These are phyloP conservation scores for Fomitopsis schrenkii DNA, from an alignment of 1,284 basidiomycete species.

Conservation along the genomic window DNA sequence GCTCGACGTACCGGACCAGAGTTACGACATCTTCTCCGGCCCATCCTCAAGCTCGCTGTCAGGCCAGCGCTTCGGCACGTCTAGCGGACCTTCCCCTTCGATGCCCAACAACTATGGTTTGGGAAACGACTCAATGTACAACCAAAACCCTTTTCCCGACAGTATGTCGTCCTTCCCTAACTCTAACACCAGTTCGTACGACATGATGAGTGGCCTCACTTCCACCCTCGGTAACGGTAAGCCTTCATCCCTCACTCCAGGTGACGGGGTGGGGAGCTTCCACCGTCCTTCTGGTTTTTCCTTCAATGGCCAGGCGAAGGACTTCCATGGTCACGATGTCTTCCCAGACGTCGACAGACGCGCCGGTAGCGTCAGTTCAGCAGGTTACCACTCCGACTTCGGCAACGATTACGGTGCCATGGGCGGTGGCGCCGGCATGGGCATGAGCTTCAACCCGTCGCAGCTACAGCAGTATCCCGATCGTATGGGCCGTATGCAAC, in stretches of 20 bases:
- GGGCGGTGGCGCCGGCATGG: slow-evolving; percentile 39
- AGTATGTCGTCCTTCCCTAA: slow-evolving; percentile 51
- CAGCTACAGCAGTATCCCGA: slow-evolving; percentile 54
- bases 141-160: slow-evolving; percentile 54
- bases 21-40: slow-evolving; percentile 59
- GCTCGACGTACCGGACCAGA: slow-evolving; percentile 33
- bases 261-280: slow-evolving; percentile 52
- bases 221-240: slow-evolving; percentile 65
- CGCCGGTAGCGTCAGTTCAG: slow-evolving; percentile 38
- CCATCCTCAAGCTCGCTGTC: slow-evolving; percentile 40
- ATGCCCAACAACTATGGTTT: slow-evolving; percentile 50
- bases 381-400: slow-evolving; percentile 52
- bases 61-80: slow-evolving; percentile 58
- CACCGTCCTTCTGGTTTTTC: slow-evolving; percentile 51
- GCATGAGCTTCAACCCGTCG: slow-evolving; percentile 39
- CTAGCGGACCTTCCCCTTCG: slow-evolving; percentile 64
- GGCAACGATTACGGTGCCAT: slow-evolving; percentile 56
- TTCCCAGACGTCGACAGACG: slow-evolving; percentile 61
- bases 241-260: slow-evolving; percentile 69
- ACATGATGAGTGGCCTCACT: slow-evolving; percentile 57
- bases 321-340: slow-evolving; percentile 41
- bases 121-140: slow-evolving; percentile 52
- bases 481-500: slow-evolving; percentile 42
- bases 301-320: slow-evolving; percentile 42
- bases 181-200: slow-evolving; percentile 50